phyloP scores from a whole-genome alignment of 352 stramenopile genomes.

The Globisporangium acanthophoron region DNA sequence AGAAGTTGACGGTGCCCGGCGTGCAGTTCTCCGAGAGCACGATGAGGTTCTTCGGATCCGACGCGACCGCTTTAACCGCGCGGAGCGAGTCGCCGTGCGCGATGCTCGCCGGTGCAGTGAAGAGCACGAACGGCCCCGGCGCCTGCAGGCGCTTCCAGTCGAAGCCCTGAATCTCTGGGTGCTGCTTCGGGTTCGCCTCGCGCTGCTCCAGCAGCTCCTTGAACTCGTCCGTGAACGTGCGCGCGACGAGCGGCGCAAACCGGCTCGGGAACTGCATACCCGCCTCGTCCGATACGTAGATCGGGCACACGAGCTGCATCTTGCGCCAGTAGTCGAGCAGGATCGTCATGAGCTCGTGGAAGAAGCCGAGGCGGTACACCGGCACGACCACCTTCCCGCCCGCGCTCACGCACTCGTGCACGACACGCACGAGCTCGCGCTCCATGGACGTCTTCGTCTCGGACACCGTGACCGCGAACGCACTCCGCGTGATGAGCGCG shows the following conservation, averaged over 20 bases:
- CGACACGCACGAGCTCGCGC: constrained; percentile 69
- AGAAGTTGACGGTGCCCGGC: constrained; percentile 76
- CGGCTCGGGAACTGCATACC: constrained; percentile 48
- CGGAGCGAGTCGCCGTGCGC: constrained; percentile 61
- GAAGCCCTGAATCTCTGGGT: constrained; percentile 33
- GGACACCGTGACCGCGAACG: constrained; percentile 78
- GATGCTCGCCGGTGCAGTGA: constrained; percentile 74
- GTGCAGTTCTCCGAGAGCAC: constrained; percentile 83
- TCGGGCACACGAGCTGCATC: constrained; percentile 45
- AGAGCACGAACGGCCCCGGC: constrained; percentile 66
- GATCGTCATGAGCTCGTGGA: constrained; percentile 74
- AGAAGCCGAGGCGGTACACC: constrained; percentile 69
- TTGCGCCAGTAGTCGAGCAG: constrained; percentile 68
- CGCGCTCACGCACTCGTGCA: constrained; percentile 69
- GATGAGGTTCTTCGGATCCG: constrained; percentile 76
- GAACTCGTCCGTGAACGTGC: constrained; percentile 52
- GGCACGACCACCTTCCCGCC: constrained; percentile 84
- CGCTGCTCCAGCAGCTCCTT: constrained; percentile 24
- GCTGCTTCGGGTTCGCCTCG: constrained; percentile 11
- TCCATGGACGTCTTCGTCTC: constrained; percentile 80
- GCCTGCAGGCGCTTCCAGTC: constrained; percentile 69
- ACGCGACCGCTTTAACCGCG: constrained; percentile 54
- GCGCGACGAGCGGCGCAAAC: constrained; percentile 53
- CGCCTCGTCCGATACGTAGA: constrained; percentile 58
- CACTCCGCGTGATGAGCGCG: constrained; percentile 58